Conservation (phyloP, 441 rosid genomes). For the Adansonia madagascariensis region DNA sequence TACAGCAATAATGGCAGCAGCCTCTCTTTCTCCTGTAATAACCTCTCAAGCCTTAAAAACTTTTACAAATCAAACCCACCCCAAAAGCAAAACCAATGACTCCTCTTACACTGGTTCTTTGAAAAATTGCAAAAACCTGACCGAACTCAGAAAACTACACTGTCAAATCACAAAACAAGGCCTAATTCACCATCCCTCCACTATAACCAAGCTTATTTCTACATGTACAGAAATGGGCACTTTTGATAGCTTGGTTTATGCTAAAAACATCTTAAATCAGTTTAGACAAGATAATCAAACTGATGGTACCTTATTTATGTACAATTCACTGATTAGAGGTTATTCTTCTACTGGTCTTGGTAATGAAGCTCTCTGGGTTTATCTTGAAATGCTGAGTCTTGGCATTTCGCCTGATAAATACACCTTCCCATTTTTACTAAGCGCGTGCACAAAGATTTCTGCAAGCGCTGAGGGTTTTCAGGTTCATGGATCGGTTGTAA, state of each 20-base stretch:
- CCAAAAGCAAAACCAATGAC: slow-evolving; percentile 19
- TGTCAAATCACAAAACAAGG: slow-evolving; percentile 48
- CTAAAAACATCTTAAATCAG: slow-evolving; percentile 47
- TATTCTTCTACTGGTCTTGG: slow-evolving; percentile 50
- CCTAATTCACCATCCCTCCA: slow-evolving; percentile 25
- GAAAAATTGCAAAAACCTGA: slow-evolving; percentile 45
- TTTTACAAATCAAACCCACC: slow-evolving; percentile 25
- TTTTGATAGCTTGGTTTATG: slow-evolving; percentile 56
- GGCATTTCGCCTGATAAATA: slow-evolving; percentile 62
- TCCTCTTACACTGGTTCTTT: slow-evolving; percentile 30
- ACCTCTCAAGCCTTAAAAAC: slow-evolving; percentile 33
- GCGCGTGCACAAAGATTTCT: slow-evolving; percentile 58
- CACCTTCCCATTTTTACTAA: slow-evolving; percentile 66
- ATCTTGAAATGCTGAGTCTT: slow-evolving; percentile 43
- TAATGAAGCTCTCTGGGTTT: slow-evolving; percentile 49
- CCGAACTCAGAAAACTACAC: slow-evolving; percentile 49
- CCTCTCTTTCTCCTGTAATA: slow-evolving; percentile 37
- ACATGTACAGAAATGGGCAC: slow-evolving; percentile 51
- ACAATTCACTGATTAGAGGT: slow-evolving; percentile 67
- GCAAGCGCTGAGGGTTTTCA: slow-evolving; percentile 52
- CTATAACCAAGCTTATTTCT: slow-evolving; percentile 42
- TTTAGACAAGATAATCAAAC: slow-evolving; percentile 41
- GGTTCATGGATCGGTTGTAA: slow-evolving; percentile 57
- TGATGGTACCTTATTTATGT: slow-evolving; percentile 52
- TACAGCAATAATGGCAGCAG: slow-evolving; percentile 37